phyloP scores from a whole-genome alignment of 192 early-diverging fungal species.

The Diversispora eburnea region DNA sequence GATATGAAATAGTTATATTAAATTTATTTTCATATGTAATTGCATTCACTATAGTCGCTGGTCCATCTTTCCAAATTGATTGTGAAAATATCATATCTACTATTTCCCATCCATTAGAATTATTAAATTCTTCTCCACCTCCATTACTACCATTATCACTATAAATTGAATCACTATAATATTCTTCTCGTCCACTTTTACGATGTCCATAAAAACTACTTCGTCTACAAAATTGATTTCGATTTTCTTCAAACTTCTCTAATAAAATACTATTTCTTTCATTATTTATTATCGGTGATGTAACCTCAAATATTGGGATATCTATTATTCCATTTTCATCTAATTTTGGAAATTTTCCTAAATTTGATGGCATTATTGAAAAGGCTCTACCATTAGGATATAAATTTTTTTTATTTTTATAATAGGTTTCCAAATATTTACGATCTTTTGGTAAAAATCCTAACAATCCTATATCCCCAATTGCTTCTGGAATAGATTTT shows the following conservation, averaged over 20 bases:
- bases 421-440: neutral
- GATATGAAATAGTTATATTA: slow-evolving; percentile 7
- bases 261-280: too few species aligned
- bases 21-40: neutral
- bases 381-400: neutral
- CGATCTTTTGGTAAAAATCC: neutral
- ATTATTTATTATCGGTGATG: too few species aligned
- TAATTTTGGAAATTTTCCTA: neutral
- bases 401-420: neutral
- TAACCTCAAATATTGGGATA: too few species aligned
- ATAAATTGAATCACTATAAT: neutral
- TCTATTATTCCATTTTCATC: too few species aligned
- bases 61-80: neutral
- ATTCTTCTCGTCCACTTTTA: neutral
- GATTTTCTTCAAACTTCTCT: too few species aligned
- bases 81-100: slow-evolving; percentile 14
- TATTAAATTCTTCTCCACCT: neutral
- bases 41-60: neutral
- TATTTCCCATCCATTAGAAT: neutral
- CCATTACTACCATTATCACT: neutral
- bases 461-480: neutral
- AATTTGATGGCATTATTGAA: neutral
- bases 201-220: too few species aligned
- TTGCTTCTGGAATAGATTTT: neutral
- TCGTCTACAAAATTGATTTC: too few species aligned